A percentile compares a stretch with the other conserved stretches of the same genome.
Conservation (phyloP, 495 filamentous ascomycete genomes). For the Choiromyces venosus region DNA sequence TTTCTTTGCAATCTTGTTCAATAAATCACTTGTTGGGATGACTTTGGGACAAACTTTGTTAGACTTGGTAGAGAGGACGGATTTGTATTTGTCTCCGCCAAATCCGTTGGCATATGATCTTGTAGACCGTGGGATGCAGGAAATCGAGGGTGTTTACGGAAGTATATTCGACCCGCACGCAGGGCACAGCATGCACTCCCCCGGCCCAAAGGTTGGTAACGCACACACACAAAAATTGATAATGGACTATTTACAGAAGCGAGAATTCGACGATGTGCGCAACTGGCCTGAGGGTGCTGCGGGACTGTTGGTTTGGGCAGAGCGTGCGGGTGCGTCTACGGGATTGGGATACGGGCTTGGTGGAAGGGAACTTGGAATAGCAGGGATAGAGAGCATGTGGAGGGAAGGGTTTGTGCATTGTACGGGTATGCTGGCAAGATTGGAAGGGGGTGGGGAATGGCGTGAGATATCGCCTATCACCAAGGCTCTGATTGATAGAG, state of each 20-base stretch:
- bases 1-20: constrained; percentile 57
- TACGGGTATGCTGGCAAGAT: constrained; percentile 55
- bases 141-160: constrained; percentile 37
- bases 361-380: constrained; percentile 30
- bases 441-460: constrained; percentile 56
- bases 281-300: constrained; percentile 58
- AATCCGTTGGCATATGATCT: constrained; percentile 38
- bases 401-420: constrained; percentile 63
- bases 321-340: constrained; percentile 47
- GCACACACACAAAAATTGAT: constrained; percentile 42
- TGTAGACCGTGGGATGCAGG: constrained; percentile 33
- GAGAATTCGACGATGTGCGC: constrained; percentile 62
- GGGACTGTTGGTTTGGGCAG: constrained; percentile 60
- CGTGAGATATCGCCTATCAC: constrained; percentile 57
- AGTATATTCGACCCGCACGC: constrained; percentile 27
- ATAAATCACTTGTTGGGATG: constrained; percentile 55
- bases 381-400: constrained; percentile 60
- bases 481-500: constrained; percentile 58
- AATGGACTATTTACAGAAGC: constrained; percentile 53
- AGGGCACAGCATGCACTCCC: constrained; percentile 20
- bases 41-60: constrained; percentile 55
- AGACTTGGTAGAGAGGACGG: constrained; percentile 54
- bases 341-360: constrained; percentile 33
- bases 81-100: constrained; percentile 50
- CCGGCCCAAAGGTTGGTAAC: constrained; percentile 35